Evolutionary conservation across 345 rosid genomes (phyloP).

Genomic region (Iberis pinnata): DNA sequence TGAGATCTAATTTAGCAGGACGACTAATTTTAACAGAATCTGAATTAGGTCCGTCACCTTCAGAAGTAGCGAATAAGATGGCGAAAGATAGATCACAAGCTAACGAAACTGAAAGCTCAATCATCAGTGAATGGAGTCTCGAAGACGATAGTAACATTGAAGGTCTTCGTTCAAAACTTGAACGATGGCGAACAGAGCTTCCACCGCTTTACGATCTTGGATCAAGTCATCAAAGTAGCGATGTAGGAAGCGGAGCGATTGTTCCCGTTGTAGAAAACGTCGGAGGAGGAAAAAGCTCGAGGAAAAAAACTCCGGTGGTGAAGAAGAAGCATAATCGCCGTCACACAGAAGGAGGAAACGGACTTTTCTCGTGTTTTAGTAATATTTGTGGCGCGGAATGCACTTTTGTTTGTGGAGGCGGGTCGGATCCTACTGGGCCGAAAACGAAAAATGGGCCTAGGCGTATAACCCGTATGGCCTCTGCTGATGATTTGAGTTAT

Average conservation of each 20-base stretch:
- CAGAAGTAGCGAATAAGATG: constrained; percentile 67
- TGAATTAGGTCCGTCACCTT: constrained; percentile 78
- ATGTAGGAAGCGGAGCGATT: not conserved
- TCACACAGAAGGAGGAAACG: constrained; percentile 34
- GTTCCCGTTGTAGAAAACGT: constrained; percentile 12
- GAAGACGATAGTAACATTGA: constrained; percentile 56
- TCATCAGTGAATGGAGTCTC: constrained; percentile 44
- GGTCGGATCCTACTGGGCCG: constrained; percentile 19
- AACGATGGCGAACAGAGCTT: constrained; percentile 71
- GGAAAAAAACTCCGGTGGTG: constrained; percentile 22
- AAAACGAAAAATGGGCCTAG: constrained; percentile 19
- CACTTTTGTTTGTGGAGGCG: constrained; percentile 60
- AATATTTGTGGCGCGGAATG: constrained; percentile 61
- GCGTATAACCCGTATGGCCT: constrained; percentile 25
- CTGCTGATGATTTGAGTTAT: constrained; percentile 29
- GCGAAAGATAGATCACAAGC: constrained; percentile 34
- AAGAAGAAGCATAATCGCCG: constrained; percentile 29
- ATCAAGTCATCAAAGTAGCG: constrained; percentile 33
- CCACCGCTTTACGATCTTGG: constrained; percentile 57
- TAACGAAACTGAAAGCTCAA: constrained; percentile 45
- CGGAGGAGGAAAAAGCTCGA: constrained; percentile 24
- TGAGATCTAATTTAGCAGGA: constrained; percentile 30
- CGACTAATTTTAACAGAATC: constrained; percentile 45
- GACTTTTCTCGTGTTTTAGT: constrained; percentile 64
- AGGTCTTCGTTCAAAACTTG: constrained; percentile 72